Evolutionary conservation across 2,329 filamentous ascomycete genomes (phyloP).

Genomic region (Dothistroma pini): DNA sequence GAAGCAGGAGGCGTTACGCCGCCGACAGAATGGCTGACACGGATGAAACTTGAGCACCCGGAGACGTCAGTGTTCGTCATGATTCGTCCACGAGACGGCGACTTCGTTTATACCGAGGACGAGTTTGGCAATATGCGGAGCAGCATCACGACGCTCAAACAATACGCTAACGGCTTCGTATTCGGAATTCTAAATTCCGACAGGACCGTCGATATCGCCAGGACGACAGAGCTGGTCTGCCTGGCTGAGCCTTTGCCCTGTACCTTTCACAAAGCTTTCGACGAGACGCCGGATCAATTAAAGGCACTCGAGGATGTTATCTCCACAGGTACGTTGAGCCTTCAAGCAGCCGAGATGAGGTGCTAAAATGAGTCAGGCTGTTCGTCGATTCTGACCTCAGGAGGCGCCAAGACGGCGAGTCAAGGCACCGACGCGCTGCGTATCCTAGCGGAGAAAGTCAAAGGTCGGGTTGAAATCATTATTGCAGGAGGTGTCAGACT

Average conservation of each 20-base stretch:
- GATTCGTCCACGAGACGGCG: constrained; percentile 49
- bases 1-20: constrained; percentile 45
- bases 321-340: constrained; percentile 29
- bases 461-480: constrained; percentile 43
- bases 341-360: background rate
- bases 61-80: constrained; percentile 48
- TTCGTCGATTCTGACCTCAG: constrained; percentile 48
- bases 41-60: constrained; percentile 32
- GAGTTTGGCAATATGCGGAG: constrained; percentile 47
- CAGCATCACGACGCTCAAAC: constrained; percentile 38
- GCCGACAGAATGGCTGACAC: constrained; percentile 25
- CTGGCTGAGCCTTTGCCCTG: constrained; percentile 44
- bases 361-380: constrained; percentile 35
- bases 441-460: constrained; percentile 31
- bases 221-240: constrained; percentile 42
- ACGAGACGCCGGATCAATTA: constrained; percentile 36
- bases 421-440: constrained; percentile 36
- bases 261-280: constrained; percentile 56
- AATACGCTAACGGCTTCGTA: constrained; percentile 47
- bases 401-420: constrained; percentile 37
- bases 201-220: constrained; percentile 39
- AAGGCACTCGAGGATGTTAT: constrained; percentile 39
- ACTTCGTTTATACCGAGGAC: constrained; percentile 43
- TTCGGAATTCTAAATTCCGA: constrained; percentile 46
- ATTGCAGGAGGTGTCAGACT: constrained; percentile 51